Evolutionary conservation across 2,329 filamentous ascomycete species (phyloP).

Genomic region (Zasmidium citrigriseum): DNA sequence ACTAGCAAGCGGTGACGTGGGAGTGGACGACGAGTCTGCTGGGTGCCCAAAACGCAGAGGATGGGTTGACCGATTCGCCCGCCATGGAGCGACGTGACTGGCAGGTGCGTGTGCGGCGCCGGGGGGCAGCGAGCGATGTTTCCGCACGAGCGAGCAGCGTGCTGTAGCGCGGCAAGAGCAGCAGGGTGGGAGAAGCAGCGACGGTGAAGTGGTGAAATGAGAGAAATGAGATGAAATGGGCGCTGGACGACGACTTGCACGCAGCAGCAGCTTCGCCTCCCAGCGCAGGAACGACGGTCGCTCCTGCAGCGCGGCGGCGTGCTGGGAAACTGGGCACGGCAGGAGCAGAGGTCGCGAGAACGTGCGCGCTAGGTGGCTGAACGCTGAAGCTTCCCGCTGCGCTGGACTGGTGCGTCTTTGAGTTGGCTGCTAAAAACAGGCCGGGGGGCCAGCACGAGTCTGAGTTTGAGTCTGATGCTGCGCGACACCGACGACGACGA

Average conservation of each 20-base stretch:
- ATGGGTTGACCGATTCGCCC: background rate
- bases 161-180: background rate
- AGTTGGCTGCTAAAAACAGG: background rate
- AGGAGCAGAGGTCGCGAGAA: background rate
- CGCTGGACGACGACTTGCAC: background rate
- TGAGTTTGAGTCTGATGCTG: background rate
- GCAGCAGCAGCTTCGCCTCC: background rate
- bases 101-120: background rate
- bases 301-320: background rate
- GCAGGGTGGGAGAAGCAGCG: background rate
- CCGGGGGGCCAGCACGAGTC: background rate
- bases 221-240: background rate
- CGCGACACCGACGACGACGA: background rate
- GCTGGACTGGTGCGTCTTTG: background rate
- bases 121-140: background rate
- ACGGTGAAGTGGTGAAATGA: background rate
- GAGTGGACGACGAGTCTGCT: constrained; percentile 8
- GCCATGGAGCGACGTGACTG: constrained; percentile 1
- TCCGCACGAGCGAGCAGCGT: background rate
- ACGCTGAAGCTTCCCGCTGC: background rate
- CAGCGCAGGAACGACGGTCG: too few relatives aligned
- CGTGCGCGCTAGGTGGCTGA: background rate
- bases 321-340: too few relatives aligned
- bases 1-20: constrained; percentile 10
- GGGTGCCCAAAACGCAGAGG: constrained; percentile 8